These are phyloP conservation scores for Cyberlindnera samutprakarnensis DNA, from an alignment of 805 yeast species.

Conservation along the genomic window DNA sequence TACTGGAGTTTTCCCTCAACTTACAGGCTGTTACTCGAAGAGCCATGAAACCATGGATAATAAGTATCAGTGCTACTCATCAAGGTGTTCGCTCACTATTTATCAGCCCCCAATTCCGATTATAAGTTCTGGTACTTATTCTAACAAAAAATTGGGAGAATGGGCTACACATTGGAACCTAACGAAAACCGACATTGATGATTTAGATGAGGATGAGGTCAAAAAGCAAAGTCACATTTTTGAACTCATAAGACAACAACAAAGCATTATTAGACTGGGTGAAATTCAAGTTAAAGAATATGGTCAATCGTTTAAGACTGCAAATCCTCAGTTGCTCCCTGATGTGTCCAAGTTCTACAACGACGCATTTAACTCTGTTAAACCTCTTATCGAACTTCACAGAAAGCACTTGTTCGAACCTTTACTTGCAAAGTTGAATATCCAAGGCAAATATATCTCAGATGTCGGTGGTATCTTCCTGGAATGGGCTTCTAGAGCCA, in stretches of 20 bases:
- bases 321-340: constrained; percentile 36
- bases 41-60: constrained; percentile 14
- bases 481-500: constrained; percentile 57
- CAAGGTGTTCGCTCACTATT: constrained; percentile 27
- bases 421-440: constrained; percentile 44
- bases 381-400: constrained; percentile 49
- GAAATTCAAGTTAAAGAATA: constrained; percentile 53
- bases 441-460: constrained; percentile 60
- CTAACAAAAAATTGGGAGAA: constrained; percentile 30
- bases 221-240: constrained; percentile 68
- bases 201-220: constrained; percentile 43
- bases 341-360: constrained; percentile 49
- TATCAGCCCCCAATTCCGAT: constrained; percentile 17
- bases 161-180: constrained; percentile 67
- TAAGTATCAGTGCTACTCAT: constrained; percentile 24
- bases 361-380: constrained; percentile 51
- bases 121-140: constrained; percentile 11
- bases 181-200: constrained; percentile 43
- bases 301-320: constrained; percentile 34
- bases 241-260: constrained; percentile 67
- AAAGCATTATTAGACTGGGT: constrained; percentile 60
- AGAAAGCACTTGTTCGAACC: constrained; percentile 48
- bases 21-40: constrained; percentile 40
- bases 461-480: constrained; percentile 56
- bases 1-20: constrained; percentile 36